A percentile compares a stretch with the other conserved stretches of the same genome.
Evolutionary conservation across 2,329 filamentous ascomycete genomes (phyloP).

Genomic region (Fusarium tjaetaba): DNA sequence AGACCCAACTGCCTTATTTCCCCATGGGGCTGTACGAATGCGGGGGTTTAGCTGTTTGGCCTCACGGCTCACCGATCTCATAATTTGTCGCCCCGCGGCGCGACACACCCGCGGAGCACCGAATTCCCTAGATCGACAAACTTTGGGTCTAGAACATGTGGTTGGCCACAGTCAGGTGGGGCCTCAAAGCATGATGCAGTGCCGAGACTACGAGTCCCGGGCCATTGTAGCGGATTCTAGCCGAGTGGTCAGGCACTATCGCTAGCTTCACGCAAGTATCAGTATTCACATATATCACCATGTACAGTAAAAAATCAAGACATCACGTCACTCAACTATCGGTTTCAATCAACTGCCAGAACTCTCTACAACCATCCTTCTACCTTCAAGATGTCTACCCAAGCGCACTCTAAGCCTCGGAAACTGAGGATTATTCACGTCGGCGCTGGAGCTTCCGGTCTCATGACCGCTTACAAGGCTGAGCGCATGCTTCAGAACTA

Average conservation of each 20-base stretch:
- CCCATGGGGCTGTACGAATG: background rate
- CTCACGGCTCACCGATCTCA: too few species aligned
- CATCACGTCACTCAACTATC: accelerated
- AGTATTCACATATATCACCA: too few species aligned
- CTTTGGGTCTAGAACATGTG: too few species aligned
- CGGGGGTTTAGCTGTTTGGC: too few species aligned
- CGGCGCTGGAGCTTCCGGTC: background rate
- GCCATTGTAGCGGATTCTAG: background rate
- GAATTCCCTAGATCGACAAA: accelerated
- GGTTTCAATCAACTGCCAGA: accelerated
- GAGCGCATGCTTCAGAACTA: background rate
- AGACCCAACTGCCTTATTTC: background rate
- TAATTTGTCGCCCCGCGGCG: background rate
- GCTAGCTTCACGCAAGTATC: too few species aligned
- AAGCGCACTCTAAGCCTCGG: background rate
- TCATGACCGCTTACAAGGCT: background rate
- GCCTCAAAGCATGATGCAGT: too few species aligned
- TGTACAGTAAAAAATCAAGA: background rate
- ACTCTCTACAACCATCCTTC: accelerated
- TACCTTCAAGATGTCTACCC: background rate
- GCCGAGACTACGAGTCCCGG: background rate
- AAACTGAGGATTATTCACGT: background rate
- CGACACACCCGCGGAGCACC: background rate
- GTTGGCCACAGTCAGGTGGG: background rate
- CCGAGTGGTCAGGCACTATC: background rate